These are phyloP conservation scores for Stephanodiscus triporus DNA, from an alignment of 108 stramenopile species.

Conservation along the genomic window DNA sequence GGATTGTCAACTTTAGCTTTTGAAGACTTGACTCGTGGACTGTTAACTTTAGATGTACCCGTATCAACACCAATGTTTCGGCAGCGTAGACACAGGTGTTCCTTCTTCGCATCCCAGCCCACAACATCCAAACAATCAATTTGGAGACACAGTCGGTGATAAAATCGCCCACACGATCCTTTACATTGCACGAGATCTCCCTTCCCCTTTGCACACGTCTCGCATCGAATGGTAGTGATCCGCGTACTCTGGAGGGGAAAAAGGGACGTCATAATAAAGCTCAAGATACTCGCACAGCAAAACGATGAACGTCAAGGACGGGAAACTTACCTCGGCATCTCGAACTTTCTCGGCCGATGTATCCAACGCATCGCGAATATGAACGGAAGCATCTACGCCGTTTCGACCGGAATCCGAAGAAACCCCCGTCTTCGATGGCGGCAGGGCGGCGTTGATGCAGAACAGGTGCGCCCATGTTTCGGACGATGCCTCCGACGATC, in stretches of 20 bases:
- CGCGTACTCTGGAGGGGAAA: conserved; percentile 4
- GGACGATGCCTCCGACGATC: neutral
- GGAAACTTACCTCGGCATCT: conserved; percentile 9
- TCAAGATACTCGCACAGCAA: neutral
- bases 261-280: neutral
- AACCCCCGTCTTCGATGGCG: conserved; percentile 6
- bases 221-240: conserved; percentile 12
- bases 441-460: conserved; percentile 30
- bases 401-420: conserved; percentile 10
- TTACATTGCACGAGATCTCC: conserved; percentile 25
- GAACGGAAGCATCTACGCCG: neutral
- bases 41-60: neutral
- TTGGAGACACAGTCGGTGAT: conserved; percentile 41
- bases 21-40: neutral
- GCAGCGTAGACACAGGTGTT: conserved; percentile 20
- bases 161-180: conserved; percentile 38
- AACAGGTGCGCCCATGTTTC: conserved; percentile 38
- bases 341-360: neutral
- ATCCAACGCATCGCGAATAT: conserved; percentile 8
- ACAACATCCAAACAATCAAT: conserved; percentile 22
- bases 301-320: too few species aligned
- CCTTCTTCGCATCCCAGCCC: conserved; percentile 5
- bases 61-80: neutral
- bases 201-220: conserved; percentile 12
- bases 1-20: neutral